These are phyloP conservation scores for Globisporangium uncinulatum DNA, from an alignment of 352 stramenopile genomes.

Conservation along the genomic window DNA sequence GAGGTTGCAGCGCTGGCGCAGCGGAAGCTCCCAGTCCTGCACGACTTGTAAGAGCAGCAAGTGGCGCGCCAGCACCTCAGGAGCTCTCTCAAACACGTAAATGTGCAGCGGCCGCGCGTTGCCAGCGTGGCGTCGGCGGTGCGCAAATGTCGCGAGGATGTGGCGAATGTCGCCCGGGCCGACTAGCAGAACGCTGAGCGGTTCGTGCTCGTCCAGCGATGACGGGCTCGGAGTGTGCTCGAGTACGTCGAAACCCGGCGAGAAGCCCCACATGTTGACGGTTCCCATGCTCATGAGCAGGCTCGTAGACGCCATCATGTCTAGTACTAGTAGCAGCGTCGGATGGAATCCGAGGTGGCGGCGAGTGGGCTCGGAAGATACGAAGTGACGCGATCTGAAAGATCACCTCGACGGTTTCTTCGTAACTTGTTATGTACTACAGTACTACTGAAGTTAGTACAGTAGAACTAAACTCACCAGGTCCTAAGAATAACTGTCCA, in stretches of 20 bases:
- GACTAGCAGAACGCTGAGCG: constrained; percentile 54
- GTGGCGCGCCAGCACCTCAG: constrained; percentile 85
- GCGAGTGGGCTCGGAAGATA: too few relatives aligned
- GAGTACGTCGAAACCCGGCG: constrained; percentile 61
- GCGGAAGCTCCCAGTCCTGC: constrained; percentile 81
- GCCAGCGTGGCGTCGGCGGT: constrained; percentile 26
- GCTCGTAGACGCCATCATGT: constrained; percentile 18
- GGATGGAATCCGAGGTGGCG: background rate
- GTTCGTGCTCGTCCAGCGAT: constrained; percentile 6
- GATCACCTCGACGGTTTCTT: too few relatives aligned
- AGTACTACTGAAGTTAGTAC: too few relatives aligned
- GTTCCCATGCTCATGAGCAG: constrained; percentile 76
- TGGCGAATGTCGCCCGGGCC: constrained; percentile 79
- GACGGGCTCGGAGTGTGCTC: background rate
- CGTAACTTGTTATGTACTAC: too few relatives aligned
- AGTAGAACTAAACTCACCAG: too few relatives aligned
- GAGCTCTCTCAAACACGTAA: constrained; percentile 84
- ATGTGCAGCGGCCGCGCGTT: constrained; percentile 61
- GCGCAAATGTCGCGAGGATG: constrained; percentile 46
- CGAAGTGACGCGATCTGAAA: too few relatives aligned
- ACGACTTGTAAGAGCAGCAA: constrained; percentile 87
- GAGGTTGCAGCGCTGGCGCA: constrained; percentile 84
- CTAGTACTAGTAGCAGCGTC: background rate
- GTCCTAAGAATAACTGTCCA: too few relatives aligned
- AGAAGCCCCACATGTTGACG: constrained; percentile 86